A percentile compares a stretch with the other conserved stretches of the same genome.
Evolutionary conservation across 192 early-diverging fungal genomes (phyloP).

Genomic region (Dispira simplex): DNA sequence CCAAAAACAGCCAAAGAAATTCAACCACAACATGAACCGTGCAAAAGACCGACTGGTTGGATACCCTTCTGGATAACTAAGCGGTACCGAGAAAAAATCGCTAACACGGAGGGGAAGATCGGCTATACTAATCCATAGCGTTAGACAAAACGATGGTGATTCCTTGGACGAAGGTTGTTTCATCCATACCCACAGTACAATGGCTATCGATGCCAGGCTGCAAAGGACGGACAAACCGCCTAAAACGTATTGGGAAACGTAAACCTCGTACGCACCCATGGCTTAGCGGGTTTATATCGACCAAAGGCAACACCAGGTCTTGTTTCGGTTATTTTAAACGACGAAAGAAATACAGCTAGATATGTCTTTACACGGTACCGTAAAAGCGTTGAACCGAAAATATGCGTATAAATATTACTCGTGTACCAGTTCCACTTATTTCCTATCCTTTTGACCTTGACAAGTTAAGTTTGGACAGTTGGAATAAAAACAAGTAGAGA

Average conservation of each 20-base stretch:
- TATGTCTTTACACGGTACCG: too few relatives aligned
- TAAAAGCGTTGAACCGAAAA: too few relatives aligned
- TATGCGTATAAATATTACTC: too few relatives aligned
- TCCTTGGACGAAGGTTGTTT: slow-evolving; percentile 11
- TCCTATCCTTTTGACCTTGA: too few relatives aligned
- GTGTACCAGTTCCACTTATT: too few relatives aligned
- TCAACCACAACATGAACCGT: slow-evolving; percentile 8
- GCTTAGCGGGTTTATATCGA: too few relatives aligned
- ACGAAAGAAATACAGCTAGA: too few relatives aligned
- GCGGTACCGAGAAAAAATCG: slow-evolving; percentile 1
- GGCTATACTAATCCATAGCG: not conserved
- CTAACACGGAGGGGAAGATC: slow-evolving; percentile 3
- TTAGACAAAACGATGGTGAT: slow-evolving; percentile 7
- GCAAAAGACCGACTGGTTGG: not conserved
- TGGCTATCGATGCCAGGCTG: slow-evolving; percentile 6
- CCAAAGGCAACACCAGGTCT: too few relatives aligned
- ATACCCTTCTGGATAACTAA: not conserved
- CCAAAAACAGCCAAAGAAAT: slow-evolving; percentile 2
- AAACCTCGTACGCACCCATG: slow-evolving; percentile 5
- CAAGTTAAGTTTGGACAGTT: too few relatives aligned
- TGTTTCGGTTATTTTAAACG: too few relatives aligned
- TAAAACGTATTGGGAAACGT: slow-evolving; percentile 2
- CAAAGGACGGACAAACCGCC: slow-evolving; percentile 5
- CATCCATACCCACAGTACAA: slow-evolving; percentile 9
- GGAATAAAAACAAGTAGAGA: too few relatives aligned